A percentile compares a stretch with the other conserved stretches of the same genome.
Evolutionary conservation across 352 stramenopile genomes (phyloP).

Genomic region (Globisporangium nunn): DNA sequence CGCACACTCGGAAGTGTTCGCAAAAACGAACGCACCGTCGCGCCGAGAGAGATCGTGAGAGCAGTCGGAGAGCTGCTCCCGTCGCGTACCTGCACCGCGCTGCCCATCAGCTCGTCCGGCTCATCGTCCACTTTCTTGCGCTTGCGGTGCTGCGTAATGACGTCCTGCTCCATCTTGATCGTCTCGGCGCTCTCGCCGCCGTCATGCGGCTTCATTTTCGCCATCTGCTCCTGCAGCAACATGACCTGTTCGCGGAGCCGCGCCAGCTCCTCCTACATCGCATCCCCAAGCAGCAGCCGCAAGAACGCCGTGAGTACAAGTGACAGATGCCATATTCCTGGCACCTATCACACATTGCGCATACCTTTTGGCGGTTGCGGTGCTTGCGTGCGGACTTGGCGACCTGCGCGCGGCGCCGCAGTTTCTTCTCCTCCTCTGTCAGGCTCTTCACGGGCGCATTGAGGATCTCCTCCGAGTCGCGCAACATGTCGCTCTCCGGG

Average conservation of each 20-base stretch:
- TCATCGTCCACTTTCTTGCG: slow-evolving; percentile 61
- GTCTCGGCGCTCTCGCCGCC: slow-evolving; percentile 23
- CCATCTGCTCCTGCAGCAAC: slow-evolving; percentile 77
- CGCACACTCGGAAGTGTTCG: not conserved
- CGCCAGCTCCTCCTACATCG: slow-evolving; percentile 52
- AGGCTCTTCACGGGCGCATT: slow-evolving; percentile 73
- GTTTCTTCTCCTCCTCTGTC: slow-evolving; percentile 82
- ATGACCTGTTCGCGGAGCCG: slow-evolving; percentile 65
- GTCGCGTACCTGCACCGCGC: slow-evolving; percentile 12
- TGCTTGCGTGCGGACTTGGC: slow-evolving; percentile 80
- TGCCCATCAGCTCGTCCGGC: slow-evolving; percentile 15
- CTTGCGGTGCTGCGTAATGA: slow-evolving; percentile 58
- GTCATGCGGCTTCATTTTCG: slow-evolving; percentile 45
- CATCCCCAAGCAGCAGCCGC: not conserved
- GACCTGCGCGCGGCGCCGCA: slow-evolving; percentile 68
- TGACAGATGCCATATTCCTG: too few relatives aligned
- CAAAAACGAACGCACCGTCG: slow-evolving; percentile 9
- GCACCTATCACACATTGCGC: not conserved
- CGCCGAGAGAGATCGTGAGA: slow-evolving; percentile 14
- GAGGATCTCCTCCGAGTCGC: slow-evolving; percentile 73
- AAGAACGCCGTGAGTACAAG: not conserved
- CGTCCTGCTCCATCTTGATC: slow-evolving; percentile 48
- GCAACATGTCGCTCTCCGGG: slow-evolving; percentile 25
- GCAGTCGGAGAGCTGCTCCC: slow-evolving; percentile 16
- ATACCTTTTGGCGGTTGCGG: slow-evolving; percentile 66